phyloP scores from a whole-genome alignment of 2,329 filamentous ascomycete species.

The Chrysosporium keratinophilum region DNA sequence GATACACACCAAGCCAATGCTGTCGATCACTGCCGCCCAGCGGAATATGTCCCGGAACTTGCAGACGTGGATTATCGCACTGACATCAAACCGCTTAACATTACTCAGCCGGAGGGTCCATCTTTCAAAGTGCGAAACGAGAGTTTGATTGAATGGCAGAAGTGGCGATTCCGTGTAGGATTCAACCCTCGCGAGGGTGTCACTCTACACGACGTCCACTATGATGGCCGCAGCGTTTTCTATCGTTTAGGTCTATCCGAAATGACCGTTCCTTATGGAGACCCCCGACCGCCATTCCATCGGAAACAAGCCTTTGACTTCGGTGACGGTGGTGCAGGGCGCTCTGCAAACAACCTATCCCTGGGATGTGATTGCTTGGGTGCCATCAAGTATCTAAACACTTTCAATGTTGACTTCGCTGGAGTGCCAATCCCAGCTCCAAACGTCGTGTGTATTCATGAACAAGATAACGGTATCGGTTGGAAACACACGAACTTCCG shows the following conservation, averaged over 20 bases:
- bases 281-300: slow-evolving; percentile 53
- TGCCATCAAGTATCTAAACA: slow-evolving; percentile 52
- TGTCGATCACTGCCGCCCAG: slow-evolving; percentile 43
- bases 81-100: slow-evolving; percentile 57
- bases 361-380: slow-evolving; percentile 61
- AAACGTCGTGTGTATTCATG: slow-evolving; percentile 59
- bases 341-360: slow-evolving; percentile 53
- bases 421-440: slow-evolving; percentile 44
- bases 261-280: slow-evolving; percentile 56
- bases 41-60: slow-evolving; percentile 45
- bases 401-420: slow-evolving; percentile 39
- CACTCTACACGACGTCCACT: slow-evolving; percentile 56
- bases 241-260: slow-evolving; percentile 57
- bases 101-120: slow-evolving; percentile 57
- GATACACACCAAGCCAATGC: slow-evolving; percentile 36
- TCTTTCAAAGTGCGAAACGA: slow-evolving; percentile 49
- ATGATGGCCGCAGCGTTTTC: slow-evolving; percentile 51
- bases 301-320: slow-evolving; percentile 61
- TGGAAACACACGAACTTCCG: slow-evolving; percentile 65
- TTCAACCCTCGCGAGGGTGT: slow-evolving; percentile 61
- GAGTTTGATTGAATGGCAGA: slow-evolving; percentile 48
- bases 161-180: slow-evolving; percentile 57
- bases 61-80: slow-evolving; percentile 40
- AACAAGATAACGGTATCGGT: slow-evolving; percentile 57
- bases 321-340: slow-evolving; percentile 54